Evolutionary conservation across 106 monocot genomes (phyloP).

Genomic region (Dioscorea zingiberensis): DNA sequence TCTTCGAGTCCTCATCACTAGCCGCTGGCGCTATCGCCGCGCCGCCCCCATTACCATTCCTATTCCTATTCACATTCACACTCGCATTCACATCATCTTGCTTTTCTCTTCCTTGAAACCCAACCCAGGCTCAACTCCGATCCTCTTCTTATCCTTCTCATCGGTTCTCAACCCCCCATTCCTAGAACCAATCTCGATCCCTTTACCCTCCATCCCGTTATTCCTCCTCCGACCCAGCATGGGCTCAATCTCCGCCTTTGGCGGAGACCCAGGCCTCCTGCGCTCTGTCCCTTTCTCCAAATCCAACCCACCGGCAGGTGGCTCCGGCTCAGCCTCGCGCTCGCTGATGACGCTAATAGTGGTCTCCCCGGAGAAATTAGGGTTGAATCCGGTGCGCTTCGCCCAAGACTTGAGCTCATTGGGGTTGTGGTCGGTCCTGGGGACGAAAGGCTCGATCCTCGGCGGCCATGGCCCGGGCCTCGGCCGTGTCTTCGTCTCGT

Average conservation of each 20-base stretch:
- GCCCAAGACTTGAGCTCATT: constrained; percentile 90
- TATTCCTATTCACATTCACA: constrained; percentile 9
- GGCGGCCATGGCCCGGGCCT: constrained; percentile 58
- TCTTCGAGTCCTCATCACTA: constrained; percentile 16
- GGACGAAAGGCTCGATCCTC: constrained; percentile 61
- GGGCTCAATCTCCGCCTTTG: constrained; percentile 25
- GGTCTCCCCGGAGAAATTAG: constrained; percentile 66
- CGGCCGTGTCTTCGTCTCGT: background rate
- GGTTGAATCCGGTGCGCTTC: constrained; percentile 75
- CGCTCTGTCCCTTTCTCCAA: constrained; percentile 14
- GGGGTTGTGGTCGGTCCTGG: constrained; percentile 61
- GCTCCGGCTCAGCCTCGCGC: background rate
- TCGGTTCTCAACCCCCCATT: constrained; percentile 10
- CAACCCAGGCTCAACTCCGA: constrained; percentile 9
- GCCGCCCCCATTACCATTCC: background rate
- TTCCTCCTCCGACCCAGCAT: constrained; percentile 32
- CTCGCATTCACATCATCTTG: background rate
- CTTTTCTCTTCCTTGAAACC: constrained; percentile 12
- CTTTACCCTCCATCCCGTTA: background rate
- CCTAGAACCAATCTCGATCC: constrained; percentile 4
- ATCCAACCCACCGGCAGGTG: background rate
- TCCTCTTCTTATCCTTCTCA: constrained; percentile 19
- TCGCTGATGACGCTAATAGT: constrained; percentile 19
- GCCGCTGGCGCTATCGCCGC: background rate
- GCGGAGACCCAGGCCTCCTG: background rate